Percentiles rank a stretch among this genome's conserved stretches.
Evolutionary conservation across 23 red algal species (phyloP).

Genomic region (Chondrus crispus): DNA sequence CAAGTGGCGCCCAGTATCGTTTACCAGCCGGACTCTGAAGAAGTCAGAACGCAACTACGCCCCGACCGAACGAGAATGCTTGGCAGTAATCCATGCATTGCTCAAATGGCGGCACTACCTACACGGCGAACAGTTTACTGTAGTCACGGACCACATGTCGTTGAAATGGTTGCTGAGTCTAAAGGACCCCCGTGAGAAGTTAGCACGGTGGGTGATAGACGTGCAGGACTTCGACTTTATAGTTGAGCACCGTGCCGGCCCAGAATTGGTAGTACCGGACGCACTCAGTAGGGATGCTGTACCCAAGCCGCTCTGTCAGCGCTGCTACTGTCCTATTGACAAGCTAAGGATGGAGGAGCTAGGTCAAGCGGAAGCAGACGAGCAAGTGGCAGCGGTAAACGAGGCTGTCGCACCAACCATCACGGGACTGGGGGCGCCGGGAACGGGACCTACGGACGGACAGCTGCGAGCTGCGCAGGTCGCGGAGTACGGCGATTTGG

Average conservation of each 20-base stretch:
- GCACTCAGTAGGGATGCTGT: background rate
- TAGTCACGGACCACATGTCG: background rate
- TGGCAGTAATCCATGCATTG: background rate
- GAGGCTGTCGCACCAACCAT: no score
- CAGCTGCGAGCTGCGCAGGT: background rate
- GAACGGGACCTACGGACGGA: background rate
- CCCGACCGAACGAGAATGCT: background rate
- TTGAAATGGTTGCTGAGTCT: background rate
- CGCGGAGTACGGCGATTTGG: background rate
- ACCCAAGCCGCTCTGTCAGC: background rate
- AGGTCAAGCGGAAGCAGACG: background rate
- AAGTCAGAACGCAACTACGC: background rate
- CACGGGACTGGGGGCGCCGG: background rate
- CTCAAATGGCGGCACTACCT: conserved; percentile 20
- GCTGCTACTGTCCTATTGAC: background rate
- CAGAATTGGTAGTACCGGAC: background rate
- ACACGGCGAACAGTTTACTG: background rate
- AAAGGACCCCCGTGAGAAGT: background rate
- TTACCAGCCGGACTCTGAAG: background rate
- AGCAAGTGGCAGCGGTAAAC: no score
- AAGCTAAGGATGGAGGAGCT: background rate
- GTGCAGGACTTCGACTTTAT: background rate
- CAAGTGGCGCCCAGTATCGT: background rate
- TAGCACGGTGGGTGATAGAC: background rate
- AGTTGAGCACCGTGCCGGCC: background rate